Evolutionary conservation across 192 early-diverging fungal genomes (phyloP), one percentile per base, ranked within the genome.

Genomic region (Gaertneriomyces sp.): DNA sequence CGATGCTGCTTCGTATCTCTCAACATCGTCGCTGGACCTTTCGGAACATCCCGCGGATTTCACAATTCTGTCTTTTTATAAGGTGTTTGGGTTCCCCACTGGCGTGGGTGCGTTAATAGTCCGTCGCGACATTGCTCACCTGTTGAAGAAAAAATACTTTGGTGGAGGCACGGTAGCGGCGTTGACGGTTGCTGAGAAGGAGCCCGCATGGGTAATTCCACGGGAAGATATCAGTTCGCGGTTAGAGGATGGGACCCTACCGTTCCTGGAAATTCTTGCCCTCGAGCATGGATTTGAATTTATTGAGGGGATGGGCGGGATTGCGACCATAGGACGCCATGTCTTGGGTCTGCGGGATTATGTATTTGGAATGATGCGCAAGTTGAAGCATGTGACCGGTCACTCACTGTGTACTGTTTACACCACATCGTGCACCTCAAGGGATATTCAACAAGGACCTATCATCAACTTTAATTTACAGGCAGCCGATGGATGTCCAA

Each of bases 41-140:
- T 70, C 75, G 19, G 58, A 67, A n/a, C 70, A 76, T 20, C 58
- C 63, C 0, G 52, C 69, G 2, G 89, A 92, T 60, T 93, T 92
- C 73, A 68, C 86, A 5, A 79, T 78, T 6, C 42, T 93, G 42
- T 91, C 89, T 6, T 91, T 94, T 73, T 93, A 94, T 83, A 94
- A 94, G 67, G 81, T 92, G 45, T 92, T 94, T 76, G 92, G 92
- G 8, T 88, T 85, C 50, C 92, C 92, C 6, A 91, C 90, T 17
- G 91, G 91, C 3, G 63, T 94, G 5, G 92, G 91, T 40, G 90
- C 81, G 4, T 78, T 94, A 45, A 71, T 94, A 10, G 68, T 93
- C 38, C 76, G 82, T 53, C 80, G 81, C 5, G 76, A 80, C 56
- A 61, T 83, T 41, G 64, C 66, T 2, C 58, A 68, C 19, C 61